Conservation (phyloP, 2,329 filamentous ascomycete species). For the Fusarium torulosum region DNA sequence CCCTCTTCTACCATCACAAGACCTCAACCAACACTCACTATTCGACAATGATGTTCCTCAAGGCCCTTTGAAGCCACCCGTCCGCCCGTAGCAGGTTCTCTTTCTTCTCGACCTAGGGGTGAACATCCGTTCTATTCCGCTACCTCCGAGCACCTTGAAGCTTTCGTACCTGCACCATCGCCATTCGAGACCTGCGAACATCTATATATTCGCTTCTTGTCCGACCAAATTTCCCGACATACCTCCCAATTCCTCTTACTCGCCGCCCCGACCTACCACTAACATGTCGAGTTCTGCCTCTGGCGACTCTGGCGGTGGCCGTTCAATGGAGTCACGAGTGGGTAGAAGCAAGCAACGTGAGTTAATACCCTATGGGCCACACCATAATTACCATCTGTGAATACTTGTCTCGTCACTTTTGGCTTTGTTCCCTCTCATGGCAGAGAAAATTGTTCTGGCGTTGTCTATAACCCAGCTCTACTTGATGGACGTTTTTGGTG, state of each 20-base stretch:
- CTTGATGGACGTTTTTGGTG: conserved; percentile 12
- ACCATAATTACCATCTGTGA: background rate
- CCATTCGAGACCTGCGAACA: conserved; percentile 28
- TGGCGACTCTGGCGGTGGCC: conserved; percentile 55
- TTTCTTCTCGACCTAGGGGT: conserved; percentile 45
- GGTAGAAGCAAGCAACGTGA: conserved; percentile 85
- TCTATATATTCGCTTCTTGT: conserved; percentile 22
- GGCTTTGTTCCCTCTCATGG: background rate
- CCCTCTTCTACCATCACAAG: conserved; percentile 3
- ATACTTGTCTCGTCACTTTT: background rate
- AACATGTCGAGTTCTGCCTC: conserved; percentile 55
- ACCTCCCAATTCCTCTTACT: conserved; percentile 36
- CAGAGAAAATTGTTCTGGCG: conserved; percentile 9
- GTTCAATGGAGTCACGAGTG: conserved; percentile 78
- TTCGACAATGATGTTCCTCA: conserved; percentile 45
- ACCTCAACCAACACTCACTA: conserved; percentile 26
- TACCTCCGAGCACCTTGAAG: conserved; percentile 37
- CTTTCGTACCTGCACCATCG: conserved; percentile 30
- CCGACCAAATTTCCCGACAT: conserved; percentile 32
- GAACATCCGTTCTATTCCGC: conserved; percentile 44
- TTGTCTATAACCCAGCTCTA: conserved; percentile 1
- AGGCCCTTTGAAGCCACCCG: conserved; percentile 44
- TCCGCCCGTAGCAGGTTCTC: conserved; percentile 47
- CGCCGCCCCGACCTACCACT: conserved; percentile 33
- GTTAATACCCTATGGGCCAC: conserved; percentile 55